phyloP scores from a whole-genome alignment of 2,329 filamentous ascomycete species.

The Cladophialophora chaetospira region DNA sequence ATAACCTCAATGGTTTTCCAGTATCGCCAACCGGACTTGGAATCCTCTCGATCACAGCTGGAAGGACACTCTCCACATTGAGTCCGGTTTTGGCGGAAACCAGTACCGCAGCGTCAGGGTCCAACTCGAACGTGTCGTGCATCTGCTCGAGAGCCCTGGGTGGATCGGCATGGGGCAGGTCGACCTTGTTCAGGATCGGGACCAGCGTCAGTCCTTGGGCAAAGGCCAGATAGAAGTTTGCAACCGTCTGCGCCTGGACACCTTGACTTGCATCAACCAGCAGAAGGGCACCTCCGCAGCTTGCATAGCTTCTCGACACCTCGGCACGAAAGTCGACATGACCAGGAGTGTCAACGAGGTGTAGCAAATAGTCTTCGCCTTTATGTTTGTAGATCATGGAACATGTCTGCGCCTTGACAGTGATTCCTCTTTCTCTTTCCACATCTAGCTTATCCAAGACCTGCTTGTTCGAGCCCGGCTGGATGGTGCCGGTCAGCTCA shows the following conservation, averaged over 20 bases:
- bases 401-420: conserved; percentile 97
- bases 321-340: conserved; percentile 98
- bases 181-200: conserved; percentile 95
- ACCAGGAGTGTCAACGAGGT: conserved; percentile 94
- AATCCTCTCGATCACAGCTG: conserved; percentile 80
- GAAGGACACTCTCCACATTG: conserved; percentile 81
- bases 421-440: conserved; percentile 93
- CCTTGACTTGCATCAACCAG: conserved; percentile 96
- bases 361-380: conserved; percentile 85
- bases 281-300: conserved; percentile 87
- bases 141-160: conserved; percentile 84
- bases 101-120: conserved; percentile 70
- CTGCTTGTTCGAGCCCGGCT: conserved; percentile 85
- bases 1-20: conserved; percentile 72
- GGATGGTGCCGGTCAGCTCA: conserved; percentile 91
- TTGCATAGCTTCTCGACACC: conserved; percentile 92
- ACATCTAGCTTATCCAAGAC: conserved; percentile 97
- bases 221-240: conserved; percentile 98
- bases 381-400: conserved; percentile 92
- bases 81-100: conserved; percentile 94
- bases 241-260: conserved; percentile 95
- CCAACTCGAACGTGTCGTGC: conserved; percentile 81
- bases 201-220: conserved; percentile 83
- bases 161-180: conserved; percentile 87
- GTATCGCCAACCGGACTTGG: conserved; percentile 76